Conservation (phyloP, 2,329 filamentous ascomycete species). For the Trichoderma brevicompactum region DNA sequence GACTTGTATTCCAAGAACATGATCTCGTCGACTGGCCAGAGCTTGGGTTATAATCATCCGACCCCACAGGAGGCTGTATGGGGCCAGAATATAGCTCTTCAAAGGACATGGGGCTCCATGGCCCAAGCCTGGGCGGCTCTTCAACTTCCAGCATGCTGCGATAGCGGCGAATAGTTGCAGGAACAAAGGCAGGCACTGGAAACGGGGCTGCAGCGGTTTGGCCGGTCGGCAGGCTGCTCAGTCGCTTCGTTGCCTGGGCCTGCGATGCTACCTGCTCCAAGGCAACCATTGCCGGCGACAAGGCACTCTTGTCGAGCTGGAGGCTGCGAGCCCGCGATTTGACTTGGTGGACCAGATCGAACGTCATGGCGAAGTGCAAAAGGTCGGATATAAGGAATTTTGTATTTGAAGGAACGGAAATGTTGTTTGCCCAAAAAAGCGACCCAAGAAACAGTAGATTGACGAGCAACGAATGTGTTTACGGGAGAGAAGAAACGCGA, state of each 20-base stretch:
- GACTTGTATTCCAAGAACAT: constrained; percentile 3
- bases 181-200: constrained; percentile 25
- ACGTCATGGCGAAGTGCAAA: constrained; percentile 45
- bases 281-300: constrained; percentile 31
- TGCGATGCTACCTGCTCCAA: constrained; percentile 30
- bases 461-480: constrained; percentile 46
- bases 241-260: constrained; percentile 39
- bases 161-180: constrained; percentile 42
- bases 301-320: constrained; percentile 49
- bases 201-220: constrained; percentile 29
- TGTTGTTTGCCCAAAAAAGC: constrained; percentile 41
- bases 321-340: constrained; percentile 54
- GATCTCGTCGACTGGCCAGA: constrained; percentile 27
- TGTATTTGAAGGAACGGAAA: constrained; percentile 36
- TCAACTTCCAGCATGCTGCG: constrained; percentile 61
- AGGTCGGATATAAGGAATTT: constrained; percentile 33
- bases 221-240: constrained; percentile 39
- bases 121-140: constrained; percentile 51
- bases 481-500: constrained; percentile 37
- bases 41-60: constrained; percentile 8
- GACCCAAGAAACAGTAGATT: constrained; percentile 55
- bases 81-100: constrained; percentile 50
- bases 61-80: constrained; percentile 13
- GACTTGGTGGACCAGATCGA: constrained; percentile 50
- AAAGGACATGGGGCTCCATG: constrained; percentile 50